These are phyloP conservation scores for Psidium friedrichsthalianum DNA, from an alignment of 345 rosid species.

Conservation along the genomic window DNA sequence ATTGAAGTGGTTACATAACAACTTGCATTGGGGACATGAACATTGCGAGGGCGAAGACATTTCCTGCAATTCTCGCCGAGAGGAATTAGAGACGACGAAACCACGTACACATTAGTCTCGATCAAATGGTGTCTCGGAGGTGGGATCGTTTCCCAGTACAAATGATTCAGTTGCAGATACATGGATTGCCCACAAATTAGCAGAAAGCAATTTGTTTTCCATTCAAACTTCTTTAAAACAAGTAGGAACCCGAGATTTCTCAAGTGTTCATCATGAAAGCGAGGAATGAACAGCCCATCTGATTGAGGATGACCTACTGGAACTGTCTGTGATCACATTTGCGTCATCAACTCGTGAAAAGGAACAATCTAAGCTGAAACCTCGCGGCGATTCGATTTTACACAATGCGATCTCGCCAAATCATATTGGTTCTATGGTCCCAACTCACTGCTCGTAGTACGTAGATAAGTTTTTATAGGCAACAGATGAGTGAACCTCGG, in stretches of 20 bases:
- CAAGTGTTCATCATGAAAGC: not conserved
- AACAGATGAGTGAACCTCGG: not conserved
- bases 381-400: not conserved
- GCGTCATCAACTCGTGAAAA: not conserved
- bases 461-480: not conserved
- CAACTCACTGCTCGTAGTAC: not conserved
- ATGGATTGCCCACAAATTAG: not conserved
- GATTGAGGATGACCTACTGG: rapidly evolving
- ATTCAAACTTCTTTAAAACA: not conserved
- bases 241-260: not conserved
- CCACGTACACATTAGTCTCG: not conserved
- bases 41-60: conserved; percentile 30
- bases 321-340: not conserved
- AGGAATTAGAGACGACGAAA: not conserved
- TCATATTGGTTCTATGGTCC: not conserved
- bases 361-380: not conserved
- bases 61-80: conserved; percentile 17
- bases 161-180: not conserved
- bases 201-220: not conserved
- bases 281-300: not conserved
- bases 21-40: conserved; percentile 50
- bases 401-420: rapidly evolving
- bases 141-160: not conserved
- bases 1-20: not conserved
- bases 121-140: not conserved